These are phyloP conservation scores for Penicillium sp. DNA, from an alignment of 2,329 filamentous ascomycete species.

Conservation along the genomic window DNA sequence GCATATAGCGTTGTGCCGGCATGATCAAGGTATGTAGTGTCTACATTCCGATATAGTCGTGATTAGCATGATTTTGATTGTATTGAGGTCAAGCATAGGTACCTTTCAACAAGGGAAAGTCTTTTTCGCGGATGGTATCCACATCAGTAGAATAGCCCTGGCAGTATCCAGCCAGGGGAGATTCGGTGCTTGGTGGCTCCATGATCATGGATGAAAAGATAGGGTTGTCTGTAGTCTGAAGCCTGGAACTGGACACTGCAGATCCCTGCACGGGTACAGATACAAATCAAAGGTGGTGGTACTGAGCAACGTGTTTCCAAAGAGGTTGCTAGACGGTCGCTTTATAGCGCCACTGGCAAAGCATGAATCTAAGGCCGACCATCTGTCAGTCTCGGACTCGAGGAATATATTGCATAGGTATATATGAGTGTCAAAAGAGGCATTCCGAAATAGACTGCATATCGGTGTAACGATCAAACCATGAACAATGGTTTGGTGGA, in stretches of 20 bases:
- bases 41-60: slow-evolving; percentile 51
- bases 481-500: slow-evolving; percentile 16
- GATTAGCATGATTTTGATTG: slow-evolving; percentile 8
- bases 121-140: slow-evolving; percentile 52
- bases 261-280: neutral
- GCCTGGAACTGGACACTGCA: neutral
- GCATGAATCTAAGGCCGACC: neutral
- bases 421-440: neutral
- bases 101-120: slow-evolving; percentile 57
- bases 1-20: slow-evolving; percentile 87
- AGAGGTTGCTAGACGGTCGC: neutral
- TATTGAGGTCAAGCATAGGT: neutral
- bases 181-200: slow-evolving; percentile 4
- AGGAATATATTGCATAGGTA: slow-evolving; percentile 6
- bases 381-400: slow-evolving; percentile 13
- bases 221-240: neutral
- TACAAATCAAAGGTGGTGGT: neutral
- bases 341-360: slow-evolving; percentile 4
- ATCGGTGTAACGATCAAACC: slow-evolving; percentile 9
- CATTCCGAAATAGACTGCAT: slow-evolving; percentile 20
- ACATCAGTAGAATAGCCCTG: slow-evolving; percentile 53
- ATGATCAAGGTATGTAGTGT: slow-evolving; percentile 86
- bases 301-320: neutral
- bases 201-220: slow-evolving; percentile 6
- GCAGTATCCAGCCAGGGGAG: slow-evolving; percentile 26